Evolutionary conservation across 164 flowering plant species (phyloP).

Genomic region (Liquidambar formosana): DNA sequence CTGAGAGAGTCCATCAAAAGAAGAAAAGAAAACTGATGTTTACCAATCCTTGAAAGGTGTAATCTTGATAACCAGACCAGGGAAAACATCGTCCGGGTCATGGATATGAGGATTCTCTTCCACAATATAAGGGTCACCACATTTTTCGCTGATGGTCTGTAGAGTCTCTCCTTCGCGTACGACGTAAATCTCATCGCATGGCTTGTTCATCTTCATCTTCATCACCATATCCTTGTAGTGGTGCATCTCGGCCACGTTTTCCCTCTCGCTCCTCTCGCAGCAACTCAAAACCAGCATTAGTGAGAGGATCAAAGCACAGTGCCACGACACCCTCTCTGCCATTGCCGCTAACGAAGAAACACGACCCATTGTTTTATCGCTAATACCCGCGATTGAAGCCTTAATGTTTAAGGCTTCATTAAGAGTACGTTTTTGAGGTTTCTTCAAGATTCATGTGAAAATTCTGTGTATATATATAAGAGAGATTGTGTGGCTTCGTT

Average conservation of each 20-base stretch:
- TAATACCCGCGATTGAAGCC: no score
- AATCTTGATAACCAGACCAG: slow-evolving; percentile 46
- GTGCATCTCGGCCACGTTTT: neutral
- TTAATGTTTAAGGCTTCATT: neutral
- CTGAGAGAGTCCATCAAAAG: no score
- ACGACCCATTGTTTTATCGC: neutral
- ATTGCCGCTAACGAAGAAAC: slow-evolving; percentile 18
- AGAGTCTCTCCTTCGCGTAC: slow-evolving; percentile 51
- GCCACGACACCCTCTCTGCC: slow-evolving; percentile 29
- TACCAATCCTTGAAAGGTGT: slow-evolving; percentile 24
- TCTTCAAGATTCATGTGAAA: neutral
- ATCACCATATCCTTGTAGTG: neutral
- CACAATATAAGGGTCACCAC: slow-evolving; percentile 50
- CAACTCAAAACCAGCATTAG: slow-evolving; percentile 36
- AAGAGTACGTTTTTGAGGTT: neutral
- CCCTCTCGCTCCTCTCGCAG: slow-evolving; percentile 28
- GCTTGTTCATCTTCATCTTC: neutral
- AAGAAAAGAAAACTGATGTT: no score
- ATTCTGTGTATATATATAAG: neutral
- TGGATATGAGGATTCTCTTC: slow-evolving; percentile 50
- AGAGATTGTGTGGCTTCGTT: neutral
- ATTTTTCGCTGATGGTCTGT: slow-evolving; percentile 44
- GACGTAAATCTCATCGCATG: slow-evolving; percentile 48
- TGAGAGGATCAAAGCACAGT: slow-evolving; percentile 31
- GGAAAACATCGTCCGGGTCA: slow-evolving; percentile 43